A percentile compares a stretch with the other conserved stretches of the same genome.
phyloP scores from a whole-genome alignment of 2,329 filamentous ascomycete species.

The Fusarium ambrosium region DNA sequence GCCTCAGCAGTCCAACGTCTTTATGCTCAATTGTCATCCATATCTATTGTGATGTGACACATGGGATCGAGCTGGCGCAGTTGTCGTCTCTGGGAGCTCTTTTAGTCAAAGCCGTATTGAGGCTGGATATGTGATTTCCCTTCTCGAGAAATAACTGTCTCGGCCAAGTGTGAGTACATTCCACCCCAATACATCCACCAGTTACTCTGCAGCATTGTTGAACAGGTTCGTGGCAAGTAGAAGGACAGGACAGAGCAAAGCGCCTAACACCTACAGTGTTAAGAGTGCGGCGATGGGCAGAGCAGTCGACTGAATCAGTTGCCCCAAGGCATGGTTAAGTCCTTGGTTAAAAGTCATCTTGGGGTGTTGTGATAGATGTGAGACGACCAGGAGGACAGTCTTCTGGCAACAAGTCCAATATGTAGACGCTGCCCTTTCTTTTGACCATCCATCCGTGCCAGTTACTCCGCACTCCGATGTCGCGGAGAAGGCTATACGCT shows the following conservation, averaged over 20 bases:
- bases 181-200: conserved; percentile 33
- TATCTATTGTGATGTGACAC: conserved; percentile 70
- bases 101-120: conserved; percentile 56
- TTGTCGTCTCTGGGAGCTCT: conserved; percentile 52
- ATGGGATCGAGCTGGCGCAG: conserved; percentile 65
- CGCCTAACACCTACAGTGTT: conserved; percentile 20
- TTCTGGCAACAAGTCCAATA: background rate
- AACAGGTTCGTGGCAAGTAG: background rate
- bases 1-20: background rate
- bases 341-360: conserved; percentile 4
- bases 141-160: background rate
- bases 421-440: background rate
- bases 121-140: conserved; percentile 37
- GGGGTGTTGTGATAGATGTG: background rate
- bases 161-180: conserved; percentile 3
- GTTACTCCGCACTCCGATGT: background rate
- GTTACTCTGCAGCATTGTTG: conserved; percentile 25
- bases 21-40: background rate
- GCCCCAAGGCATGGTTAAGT: background rate
- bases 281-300: conserved; percentile 24
- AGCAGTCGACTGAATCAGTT: conserved; percentile 15
- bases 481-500: background rate
- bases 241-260: conserved; percentile 10
- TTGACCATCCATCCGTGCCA: background rate
- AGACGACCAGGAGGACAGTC: background rate